Percentiles rank a stretch among this genome's conserved stretches.
Evolutionary conservation across 306 rosid species (phyloP).

Genomic region (Corylus americana): DNA sequence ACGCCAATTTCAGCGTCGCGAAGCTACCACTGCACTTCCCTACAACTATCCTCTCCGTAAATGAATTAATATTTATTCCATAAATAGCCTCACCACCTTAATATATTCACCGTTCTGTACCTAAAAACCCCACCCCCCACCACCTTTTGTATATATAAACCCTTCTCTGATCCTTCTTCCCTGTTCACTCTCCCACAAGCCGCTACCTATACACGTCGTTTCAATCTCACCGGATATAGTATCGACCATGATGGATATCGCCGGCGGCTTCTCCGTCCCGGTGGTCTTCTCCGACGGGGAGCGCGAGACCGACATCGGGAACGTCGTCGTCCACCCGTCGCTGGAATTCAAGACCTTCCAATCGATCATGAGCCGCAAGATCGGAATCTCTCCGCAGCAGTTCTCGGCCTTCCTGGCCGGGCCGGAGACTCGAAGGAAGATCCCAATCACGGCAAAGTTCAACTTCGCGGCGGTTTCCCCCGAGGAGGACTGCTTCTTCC

Average conservation of each 20-base stretch:
- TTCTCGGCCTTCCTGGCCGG: constrained; percentile 50
- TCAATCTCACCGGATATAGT: neutral
- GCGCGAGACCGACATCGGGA: constrained; percentile 45
- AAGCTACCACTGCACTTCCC: neutral
- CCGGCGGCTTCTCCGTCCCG: constrained; percentile 32
- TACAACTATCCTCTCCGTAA: neutral
- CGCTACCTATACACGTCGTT: neutral
- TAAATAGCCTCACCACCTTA: neutral
- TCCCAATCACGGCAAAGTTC: constrained; percentile 54
- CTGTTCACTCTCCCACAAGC: neutral
- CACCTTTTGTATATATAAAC: neutral
- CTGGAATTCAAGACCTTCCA: constrained; percentile 47
- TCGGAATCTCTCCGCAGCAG: constrained; percentile 57
- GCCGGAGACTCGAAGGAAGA: constrained; percentile 28
- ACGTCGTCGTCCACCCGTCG: constrained; percentile 36
- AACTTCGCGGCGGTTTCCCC: constrained; percentile 42
- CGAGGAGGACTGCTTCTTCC: constrained; percentile 46
- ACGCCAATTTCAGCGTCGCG: neutral
- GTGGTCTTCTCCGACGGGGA: constrained; percentile 59
- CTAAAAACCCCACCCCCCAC: neutral
- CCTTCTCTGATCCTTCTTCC: neutral
- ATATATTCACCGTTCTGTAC: neutral
- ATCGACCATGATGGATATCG: constrained; percentile 29
- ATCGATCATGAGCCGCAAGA: constrained; percentile 41
- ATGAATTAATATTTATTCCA: neutral